A percentile compares a stretch with the other conserved stretches of the same genome.
Conservation (phyloP, 768 basidiomycete genomes). For the Lepiota subincarnata region DNA sequence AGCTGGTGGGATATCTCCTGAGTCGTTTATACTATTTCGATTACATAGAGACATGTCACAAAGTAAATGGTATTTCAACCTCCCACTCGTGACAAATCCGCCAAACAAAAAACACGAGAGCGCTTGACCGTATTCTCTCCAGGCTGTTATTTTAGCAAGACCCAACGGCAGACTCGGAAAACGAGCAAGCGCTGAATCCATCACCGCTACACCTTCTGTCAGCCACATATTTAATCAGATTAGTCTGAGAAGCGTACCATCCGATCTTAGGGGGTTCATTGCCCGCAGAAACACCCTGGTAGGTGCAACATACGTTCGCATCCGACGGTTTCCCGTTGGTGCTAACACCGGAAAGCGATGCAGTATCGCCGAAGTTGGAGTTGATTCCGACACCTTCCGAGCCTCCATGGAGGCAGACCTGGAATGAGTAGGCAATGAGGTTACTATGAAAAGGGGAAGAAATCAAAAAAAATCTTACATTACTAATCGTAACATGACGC, state of each 20-base stretch:
- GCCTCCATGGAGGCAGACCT: slow-evolving; percentile 22
- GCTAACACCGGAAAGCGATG: slow-evolving; percentile 20
- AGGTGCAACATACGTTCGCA: slow-evolving; percentile 25
- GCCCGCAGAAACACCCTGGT: slow-evolving; percentile 20
- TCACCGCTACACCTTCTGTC: slow-evolving; percentile 17
- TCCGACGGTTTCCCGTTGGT: slow-evolving; percentile 23
- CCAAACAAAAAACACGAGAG: too few species aligned
- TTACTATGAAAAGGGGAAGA: neutral
- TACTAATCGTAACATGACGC: slow-evolving; percentile 23
- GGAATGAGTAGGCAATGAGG: too few species aligned
- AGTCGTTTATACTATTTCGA: too few species aligned
- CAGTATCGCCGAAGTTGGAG: slow-evolving; percentile 26
- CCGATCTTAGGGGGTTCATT: slow-evolving; percentile 26
- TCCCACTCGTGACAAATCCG: too few species aligned
- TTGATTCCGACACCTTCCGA: slow-evolving; percentile 25
- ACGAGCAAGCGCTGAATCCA: slow-evolving; percentile 21
- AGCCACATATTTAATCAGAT: neutral
- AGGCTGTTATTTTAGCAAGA: slow-evolving; percentile 14
- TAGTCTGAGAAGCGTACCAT: slow-evolving; percentile 16
- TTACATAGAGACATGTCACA: too few species aligned
- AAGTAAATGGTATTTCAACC: too few species aligned
- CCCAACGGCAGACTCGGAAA: slow-evolving; percentile 20
- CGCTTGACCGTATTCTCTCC: too few species aligned
- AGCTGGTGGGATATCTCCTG: too few species aligned
- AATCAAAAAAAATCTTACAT: slow-evolving; percentile 15